phyloP scores from a whole-genome alignment of 306 rosid genomes.

The Erythrophleum fordii region DNA sequence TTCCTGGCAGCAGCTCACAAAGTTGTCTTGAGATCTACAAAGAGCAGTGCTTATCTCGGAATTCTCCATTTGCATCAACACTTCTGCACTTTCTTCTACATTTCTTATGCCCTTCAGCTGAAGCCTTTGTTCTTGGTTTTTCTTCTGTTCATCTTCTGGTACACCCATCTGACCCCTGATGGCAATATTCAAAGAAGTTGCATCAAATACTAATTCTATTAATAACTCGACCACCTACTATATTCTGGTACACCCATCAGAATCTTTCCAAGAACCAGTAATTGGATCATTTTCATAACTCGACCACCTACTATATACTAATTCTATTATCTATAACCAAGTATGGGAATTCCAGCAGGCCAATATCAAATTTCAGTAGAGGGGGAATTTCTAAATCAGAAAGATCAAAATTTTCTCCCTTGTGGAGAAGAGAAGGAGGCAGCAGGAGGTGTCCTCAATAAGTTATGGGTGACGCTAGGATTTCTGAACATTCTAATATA shows the following conservation, averaged over 20 bases:
- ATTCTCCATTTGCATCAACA: slow-evolving; percentile 28
- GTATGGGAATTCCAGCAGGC: background rate
- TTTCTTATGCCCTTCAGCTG: slow-evolving; percentile 49
- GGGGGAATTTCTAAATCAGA: background rate
- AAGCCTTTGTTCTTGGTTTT: slow-evolving; percentile 63
- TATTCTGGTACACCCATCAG: slow-evolving; percentile 76
- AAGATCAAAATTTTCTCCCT: background rate
- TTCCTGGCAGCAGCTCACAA: slow-evolving; percentile 16
- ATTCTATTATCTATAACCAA: background rate
- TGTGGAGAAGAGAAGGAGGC: background rate
- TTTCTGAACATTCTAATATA: background rate
- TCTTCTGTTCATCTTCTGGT: slow-evolving; percentile 72
- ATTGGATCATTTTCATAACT: background rate
- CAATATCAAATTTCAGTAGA: slow-evolving; percentile 1
- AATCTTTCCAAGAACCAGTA: background rate
- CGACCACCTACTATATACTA: too few species aligned
- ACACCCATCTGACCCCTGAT: slow-evolving; percentile 97
- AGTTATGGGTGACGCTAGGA: background rate
- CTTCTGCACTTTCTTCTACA: slow-evolving; percentile 43
- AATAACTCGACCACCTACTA: too few species aligned
- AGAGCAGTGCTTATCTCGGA: slow-evolving; percentile 18
- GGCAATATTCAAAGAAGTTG: slow-evolving; percentile 18
- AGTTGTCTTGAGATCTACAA: slow-evolving; percentile 36
- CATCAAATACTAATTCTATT: slow-evolving; percentile 6
- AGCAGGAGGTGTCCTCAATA: slow-evolving; percentile 5